Conservation (phyloP, 257 asterid genomes). For the Solanum peruvianum region DNA sequence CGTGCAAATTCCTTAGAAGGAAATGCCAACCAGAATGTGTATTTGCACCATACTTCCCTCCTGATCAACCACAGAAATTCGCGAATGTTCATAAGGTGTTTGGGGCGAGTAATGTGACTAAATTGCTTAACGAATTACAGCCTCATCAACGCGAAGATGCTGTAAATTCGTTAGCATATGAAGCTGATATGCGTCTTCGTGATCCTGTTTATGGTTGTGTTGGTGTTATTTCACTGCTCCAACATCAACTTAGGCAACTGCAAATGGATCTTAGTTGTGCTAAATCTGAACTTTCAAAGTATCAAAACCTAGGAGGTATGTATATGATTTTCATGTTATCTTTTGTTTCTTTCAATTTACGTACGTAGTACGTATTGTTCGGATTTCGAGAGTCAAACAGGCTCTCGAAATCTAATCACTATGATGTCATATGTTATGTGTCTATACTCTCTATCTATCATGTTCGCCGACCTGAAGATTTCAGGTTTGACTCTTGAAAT, state of each 20-base stretch:
- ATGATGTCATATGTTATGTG: neutral
- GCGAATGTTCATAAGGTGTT: constrained; percentile 35
- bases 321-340: neutral
- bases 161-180: constrained; percentile 29
- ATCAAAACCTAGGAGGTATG: constrained; percentile 10
- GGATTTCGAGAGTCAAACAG: neutral
- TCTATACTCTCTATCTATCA: too few species aligned
- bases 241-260: constrained; percentile 34
- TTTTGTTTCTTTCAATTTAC: neutral
- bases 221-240: constrained; percentile 31
- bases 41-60: constrained; percentile 34
- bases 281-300: constrained; percentile 28
- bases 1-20: constrained; percentile 30
- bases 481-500: neutral
- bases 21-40: constrained; percentile 39
- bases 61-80: constrained; percentile 32
- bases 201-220: constrained; percentile 39
- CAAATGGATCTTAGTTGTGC: constrained; percentile 33
- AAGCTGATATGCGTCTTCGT: constrained; percentile 37
- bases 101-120: constrained; percentile 31
- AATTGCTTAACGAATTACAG: constrained; percentile 26
- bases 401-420: neutral
- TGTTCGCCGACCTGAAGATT: too few species aligned
- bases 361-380: too few species aligned
- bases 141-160: constrained; percentile 37